Evolutionary conservation across 176 grass and related monocot species (phyloP).

Genomic region (Otatea glauca): DNA sequence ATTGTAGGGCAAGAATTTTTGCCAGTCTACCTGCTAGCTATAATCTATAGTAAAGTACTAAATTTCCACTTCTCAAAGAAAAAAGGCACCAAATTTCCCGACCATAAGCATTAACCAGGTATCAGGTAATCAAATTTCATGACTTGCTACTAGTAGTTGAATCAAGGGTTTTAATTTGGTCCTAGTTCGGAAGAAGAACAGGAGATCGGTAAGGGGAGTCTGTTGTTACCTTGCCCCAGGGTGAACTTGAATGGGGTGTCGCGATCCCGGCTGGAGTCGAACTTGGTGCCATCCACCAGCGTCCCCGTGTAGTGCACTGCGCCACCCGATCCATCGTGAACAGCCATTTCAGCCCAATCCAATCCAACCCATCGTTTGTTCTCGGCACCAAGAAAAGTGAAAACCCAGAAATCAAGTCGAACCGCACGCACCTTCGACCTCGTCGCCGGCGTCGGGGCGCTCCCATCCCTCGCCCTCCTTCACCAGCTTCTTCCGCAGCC

Average conservation of each 20-base stretch:
- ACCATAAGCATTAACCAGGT: too few species aligned
- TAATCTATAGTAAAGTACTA: background rate
- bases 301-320: conserved; percentile 93
- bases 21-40: background rate
- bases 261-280: conserved; percentile 81
- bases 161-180: background rate
- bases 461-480: conserved; percentile 84
- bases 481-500: conserved; percentile 79
- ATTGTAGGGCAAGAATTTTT: background rate
- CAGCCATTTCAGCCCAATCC: background rate
- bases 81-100: background rate
- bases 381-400: too few species aligned
- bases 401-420: background rate
- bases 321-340: background rate
- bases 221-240: conserved; percentile 66
- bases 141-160: background rate
- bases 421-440: conserved; percentile 71
- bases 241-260: conserved; percentile 72
- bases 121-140: too few species aligned
- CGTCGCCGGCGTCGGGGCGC: conserved; percentile 73
- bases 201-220: too few species aligned
- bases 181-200: background rate
- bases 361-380: background rate
- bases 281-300: conserved; percentile 73
- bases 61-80: background rate